phyloP scores from a whole-genome alignment of 768 basidiomycete species.

The Pulveroboletus sp. region DNA sequence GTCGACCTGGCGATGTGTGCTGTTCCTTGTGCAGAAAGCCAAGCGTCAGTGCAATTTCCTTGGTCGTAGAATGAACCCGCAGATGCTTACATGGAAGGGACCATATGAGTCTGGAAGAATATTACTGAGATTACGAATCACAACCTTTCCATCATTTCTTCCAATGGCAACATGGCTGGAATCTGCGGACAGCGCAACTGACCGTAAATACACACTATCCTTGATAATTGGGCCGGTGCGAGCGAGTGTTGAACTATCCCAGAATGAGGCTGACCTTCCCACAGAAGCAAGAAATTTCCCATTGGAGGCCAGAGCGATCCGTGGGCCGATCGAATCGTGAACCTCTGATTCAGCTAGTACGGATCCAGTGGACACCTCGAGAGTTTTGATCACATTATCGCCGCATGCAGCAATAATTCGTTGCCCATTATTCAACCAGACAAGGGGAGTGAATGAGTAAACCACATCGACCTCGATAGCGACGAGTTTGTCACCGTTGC shows the following conservation, averaged over 20 bases:
- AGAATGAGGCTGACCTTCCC: not conserved
- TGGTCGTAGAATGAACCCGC: not conserved
- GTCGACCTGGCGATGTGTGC: too few species aligned
- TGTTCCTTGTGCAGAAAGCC: too few species aligned
- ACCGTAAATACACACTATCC: not conserved
- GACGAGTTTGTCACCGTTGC: not conserved
- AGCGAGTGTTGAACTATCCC: not conserved
- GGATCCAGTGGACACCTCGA: not conserved
- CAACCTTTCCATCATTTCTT: not conserved
- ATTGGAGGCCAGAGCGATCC: not conserved
- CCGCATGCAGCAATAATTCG: not conserved
- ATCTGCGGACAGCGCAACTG: not conserved
- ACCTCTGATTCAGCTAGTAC: not conserved
- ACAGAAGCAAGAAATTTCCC: not conserved
- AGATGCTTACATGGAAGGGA: not conserved
- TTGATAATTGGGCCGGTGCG: not conserved
- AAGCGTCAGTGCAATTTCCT: too few species aligned
- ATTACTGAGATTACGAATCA: not conserved
- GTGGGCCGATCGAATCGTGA: too few species aligned
- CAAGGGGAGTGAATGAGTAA: not conserved
- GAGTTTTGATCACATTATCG: not conserved
- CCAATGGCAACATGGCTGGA: not conserved
- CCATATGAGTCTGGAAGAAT: not conserved
- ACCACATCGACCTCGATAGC: not conserved
- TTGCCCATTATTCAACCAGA: not conserved